Percentiles rank a stretch among this genome's conserved stretches.
Conservation (phyloP, 2,329 filamentous ascomycete genomes). For the Achaetomium macrosporum region DNA sequence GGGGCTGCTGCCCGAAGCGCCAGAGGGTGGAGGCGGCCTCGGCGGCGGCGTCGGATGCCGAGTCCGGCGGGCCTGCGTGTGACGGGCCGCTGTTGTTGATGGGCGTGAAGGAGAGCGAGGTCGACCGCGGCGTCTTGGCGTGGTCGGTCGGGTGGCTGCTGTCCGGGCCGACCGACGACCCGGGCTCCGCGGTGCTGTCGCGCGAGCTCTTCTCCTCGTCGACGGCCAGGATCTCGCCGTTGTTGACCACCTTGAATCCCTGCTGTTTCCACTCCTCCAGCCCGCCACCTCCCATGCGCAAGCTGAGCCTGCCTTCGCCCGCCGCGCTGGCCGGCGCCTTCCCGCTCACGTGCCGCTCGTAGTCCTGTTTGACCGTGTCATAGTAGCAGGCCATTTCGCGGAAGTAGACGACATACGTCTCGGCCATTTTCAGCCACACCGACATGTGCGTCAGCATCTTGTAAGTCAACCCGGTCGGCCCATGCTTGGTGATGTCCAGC, state of each 20-base stretch:
- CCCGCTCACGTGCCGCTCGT: conserved; percentile 30
- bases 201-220: conserved; percentile 28
- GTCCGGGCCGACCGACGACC: conserved; percentile 27
- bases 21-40: conserved; percentile 10
- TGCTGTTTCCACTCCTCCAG: conserved; percentile 49
- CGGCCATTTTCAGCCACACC: conserved; percentile 49
- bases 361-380: conserved; percentile 44
- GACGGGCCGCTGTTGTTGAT: conserved; percentile 30
- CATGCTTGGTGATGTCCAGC: conserved; percentile 32
- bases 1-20: conserved; percentile 7
- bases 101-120: conserved; percentile 34
- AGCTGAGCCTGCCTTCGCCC: conserved; percentile 31
- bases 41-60: conserved; percentile 4
- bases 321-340: conserved; percentile 16
- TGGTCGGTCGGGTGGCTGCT: conserved; percentile 20
- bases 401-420: conserved; percentile 49
- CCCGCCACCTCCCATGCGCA: conserved; percentile 46
- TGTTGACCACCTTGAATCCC: conserved; percentile 36
- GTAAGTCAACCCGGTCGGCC: conserved; percentile 43
- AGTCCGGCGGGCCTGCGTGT: conserved; percentile 2
- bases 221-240: conserved; percentile 35
- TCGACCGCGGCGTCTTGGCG: conserved; percentile 27
- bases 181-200: conserved; percentile 29
- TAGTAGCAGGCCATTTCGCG: conserved; percentile 50
- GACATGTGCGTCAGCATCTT: conserved; percentile 48